Percentiles rank a stretch among this genome's conserved stretches.
Conservation (phyloP, 495 filamentous ascomycete species). For the Daldinia grandis region DNA sequence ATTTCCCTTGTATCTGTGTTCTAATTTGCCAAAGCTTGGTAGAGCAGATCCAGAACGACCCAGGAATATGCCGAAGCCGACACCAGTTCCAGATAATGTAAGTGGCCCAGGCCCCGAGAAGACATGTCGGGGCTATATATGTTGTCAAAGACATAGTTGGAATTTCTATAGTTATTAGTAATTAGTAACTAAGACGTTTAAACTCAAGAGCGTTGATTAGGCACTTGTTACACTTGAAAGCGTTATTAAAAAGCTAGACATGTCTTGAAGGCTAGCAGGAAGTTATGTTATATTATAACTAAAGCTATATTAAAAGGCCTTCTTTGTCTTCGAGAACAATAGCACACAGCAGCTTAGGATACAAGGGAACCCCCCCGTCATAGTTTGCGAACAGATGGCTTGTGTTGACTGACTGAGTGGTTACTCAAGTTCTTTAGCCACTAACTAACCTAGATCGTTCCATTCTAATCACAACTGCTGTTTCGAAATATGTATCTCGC, state of each 20-base stretch:
- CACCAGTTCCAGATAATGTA: slow-evolving; percentile 6
- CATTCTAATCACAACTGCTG: background rate
- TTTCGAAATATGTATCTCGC: slow-evolving; percentile 9
- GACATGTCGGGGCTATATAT: background rate
- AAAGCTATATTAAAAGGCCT: background rate
- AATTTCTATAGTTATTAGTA: background rate
- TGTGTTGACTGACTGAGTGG: background rate
- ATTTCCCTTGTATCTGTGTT: slow-evolving; percentile 25
- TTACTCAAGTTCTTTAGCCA: slow-evolving; percentile 2
- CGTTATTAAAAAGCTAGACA: background rate
- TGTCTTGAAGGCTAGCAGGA: slow-evolving; percentile 6
- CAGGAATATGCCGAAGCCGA: slow-evolving; percentile 33
- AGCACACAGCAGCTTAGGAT: background rate
- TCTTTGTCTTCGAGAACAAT: background rate
- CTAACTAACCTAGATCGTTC: background rate
- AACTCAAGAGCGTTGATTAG: background rate
- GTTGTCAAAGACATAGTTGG: slow-evolving; percentile 2
- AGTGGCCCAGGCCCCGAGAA: background rate
- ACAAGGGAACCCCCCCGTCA: slow-evolving; percentile 5
- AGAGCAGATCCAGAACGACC: slow-evolving; percentile 25
- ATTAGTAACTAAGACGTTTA: background rate
- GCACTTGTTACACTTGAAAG: background rate
- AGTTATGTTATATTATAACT: background rate
- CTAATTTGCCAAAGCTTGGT: slow-evolving; percentile 27
- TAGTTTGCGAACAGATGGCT: background rate